Conservation (phyloP, 2,329 filamentous ascomycete species). For the Davidsoniella neocaledoniae region DNA sequence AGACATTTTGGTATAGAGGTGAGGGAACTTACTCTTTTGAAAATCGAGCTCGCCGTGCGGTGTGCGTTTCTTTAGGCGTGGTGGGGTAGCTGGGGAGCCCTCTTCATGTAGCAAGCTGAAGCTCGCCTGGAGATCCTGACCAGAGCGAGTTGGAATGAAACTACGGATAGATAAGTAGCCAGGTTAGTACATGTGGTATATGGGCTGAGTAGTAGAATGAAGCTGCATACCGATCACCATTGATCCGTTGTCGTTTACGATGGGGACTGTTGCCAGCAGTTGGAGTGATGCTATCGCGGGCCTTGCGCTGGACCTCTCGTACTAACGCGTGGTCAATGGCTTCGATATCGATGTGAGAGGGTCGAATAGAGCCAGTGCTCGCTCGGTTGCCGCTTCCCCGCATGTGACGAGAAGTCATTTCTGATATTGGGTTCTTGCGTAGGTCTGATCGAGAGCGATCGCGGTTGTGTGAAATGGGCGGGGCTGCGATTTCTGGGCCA, state of each 20-base stretch:
- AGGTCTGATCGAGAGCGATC: constrained; percentile 9
- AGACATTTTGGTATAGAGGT: constrained; percentile 1
- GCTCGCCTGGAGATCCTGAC: constrained; percentile 83
- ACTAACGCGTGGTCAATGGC: constrained; percentile 33
- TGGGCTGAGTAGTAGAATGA: neutral
- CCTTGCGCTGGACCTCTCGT: constrained; percentile 30
- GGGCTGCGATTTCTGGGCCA: constrained; percentile 1
- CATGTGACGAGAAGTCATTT: constrained; percentile 9
- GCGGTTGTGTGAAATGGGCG: neutral
- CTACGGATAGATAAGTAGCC: constrained; percentile 27
- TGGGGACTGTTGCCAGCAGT: constrained; percentile 37
- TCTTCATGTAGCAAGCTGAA: constrained; percentile 87
- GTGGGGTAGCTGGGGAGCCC: constrained; percentile 80
- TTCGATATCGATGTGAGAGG: constrained; percentile 30
- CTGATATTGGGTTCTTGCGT: constrained; percentile 1
- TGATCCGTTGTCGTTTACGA: constrained; percentile 42
- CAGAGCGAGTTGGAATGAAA: constrained; percentile 88
- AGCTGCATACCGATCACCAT: constrained; percentile 38
- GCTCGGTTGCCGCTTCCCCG: neutral
- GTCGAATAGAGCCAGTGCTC: constrained; percentile 16
- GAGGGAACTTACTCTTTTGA: constrained; percentile 55
- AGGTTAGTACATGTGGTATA: constrained; percentile 15
- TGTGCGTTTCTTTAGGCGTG: constrained; percentile 65
- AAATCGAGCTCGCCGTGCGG: constrained; percentile 86
- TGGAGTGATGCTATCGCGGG: constrained; percentile 29